A percentile compares a stretch with the other conserved stretches of the same genome.
These are phyloP conservation scores for Auricularia cornea DNA, from an alignment of 768 basidiomycete species.

Conservation along the genomic window DNA sequence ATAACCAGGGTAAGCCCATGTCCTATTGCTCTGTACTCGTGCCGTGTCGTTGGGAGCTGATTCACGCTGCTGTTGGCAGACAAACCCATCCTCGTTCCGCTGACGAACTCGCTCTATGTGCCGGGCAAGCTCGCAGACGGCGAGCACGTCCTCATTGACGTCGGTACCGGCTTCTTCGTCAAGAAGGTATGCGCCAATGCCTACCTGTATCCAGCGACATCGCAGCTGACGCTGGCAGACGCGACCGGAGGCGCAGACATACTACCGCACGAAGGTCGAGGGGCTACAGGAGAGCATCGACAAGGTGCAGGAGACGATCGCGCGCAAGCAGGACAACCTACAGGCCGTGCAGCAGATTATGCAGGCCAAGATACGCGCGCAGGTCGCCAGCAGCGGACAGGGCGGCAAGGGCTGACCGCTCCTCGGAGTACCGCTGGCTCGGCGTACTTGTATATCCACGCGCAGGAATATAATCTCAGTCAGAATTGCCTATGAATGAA, in stretches of 20 bases:
- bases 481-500: too few relatives aligned
- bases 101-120: slow-evolving; percentile 92
- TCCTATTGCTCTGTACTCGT: not conserved
- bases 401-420: not conserved
- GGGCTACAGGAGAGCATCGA: slow-evolving; percentile 81
- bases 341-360: slow-evolving; percentile 64
- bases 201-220: too few relatives aligned
- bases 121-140: slow-evolving; percentile 80
- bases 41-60: slow-evolving; percentile 29
- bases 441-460: not conserved
- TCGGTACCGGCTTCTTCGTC: slow-evolving; percentile 95
- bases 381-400: slow-evolving; percentile 10
- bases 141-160: slow-evolving; percentile 86
- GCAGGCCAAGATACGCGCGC: slow-evolving; percentile 48
- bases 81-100: slow-evolving; percentile 82
- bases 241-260: slow-evolving; percentile 66
- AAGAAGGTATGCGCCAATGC: slow-evolving; percentile 63
- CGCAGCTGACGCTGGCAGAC: too few relatives aligned
- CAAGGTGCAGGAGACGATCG: slow-evolving; percentile 78
- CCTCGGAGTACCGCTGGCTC: not conserved
- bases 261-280: slow-evolving; percentile 75
- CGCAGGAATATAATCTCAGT: too few relatives aligned
- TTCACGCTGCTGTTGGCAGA: slow-evolving; percentile 38
- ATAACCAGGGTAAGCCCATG: slow-evolving; percentile 37
- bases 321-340: slow-evolving; percentile 87